Evolutionary conservation across 805 yeast species (phyloP), one percentile per base, ranked within the genome.

Genomic region (Suhomyces faveliae): DNA sequence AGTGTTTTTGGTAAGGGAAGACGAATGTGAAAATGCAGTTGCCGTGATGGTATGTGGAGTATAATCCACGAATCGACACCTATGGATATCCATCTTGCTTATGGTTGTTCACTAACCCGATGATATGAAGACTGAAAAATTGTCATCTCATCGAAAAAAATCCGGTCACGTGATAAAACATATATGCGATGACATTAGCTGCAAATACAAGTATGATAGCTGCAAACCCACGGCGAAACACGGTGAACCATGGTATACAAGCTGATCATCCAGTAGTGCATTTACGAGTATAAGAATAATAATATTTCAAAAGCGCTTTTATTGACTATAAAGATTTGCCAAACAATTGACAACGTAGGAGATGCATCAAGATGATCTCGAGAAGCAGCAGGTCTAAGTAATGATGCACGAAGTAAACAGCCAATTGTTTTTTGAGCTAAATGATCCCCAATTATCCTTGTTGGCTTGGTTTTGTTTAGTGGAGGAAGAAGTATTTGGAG

Each of bases 31-130:
- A 63, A 90, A 92, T 2, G 88, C 85, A 44, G 87, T 67, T 0
- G 95, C 79, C 0, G 97, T 89, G 47, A 92, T 85, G 19, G 89
- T 81, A 46, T 86, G 90, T 3, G 97, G 92, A 10, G 85, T 80
- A 57, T 81, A 87, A 65, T 92, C 96, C 67, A 90, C 89, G 69
- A 94, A 92, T 46, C 96, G 78, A 64, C 96, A 87, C 60, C 97
- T 81, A 67, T 92, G 97, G 55, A 92, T 79, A 62, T 85, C 84
- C 87, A 87, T 84, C 40, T 58, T 35, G 24, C 15, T 25, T 41
- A 17, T 25, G 43, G 20, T 22, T 15, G 23, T 41, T 17, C 25
- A 25, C 21, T 19, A 6, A 4, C 23, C 33, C 27, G 37, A 25
- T 44, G 21, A 35, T 33, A 30, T 27, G 39, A 30, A 30, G 49